Conservation (phyloP, 208 protist genomes). For the Naegleria lovaniensis region DNA sequence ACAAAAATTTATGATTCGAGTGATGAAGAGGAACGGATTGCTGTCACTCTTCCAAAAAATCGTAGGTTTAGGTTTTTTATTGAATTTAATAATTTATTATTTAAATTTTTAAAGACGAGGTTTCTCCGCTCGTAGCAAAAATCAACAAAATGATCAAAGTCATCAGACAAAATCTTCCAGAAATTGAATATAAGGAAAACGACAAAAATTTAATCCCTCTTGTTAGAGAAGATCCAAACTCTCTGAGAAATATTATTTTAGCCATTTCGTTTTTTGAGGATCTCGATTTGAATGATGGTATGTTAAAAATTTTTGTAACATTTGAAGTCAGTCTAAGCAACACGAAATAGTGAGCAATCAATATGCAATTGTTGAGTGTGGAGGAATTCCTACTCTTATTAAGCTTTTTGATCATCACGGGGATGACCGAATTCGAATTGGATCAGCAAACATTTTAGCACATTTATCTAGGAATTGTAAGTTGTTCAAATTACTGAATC, state of each 20-base stretch:
- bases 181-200: neutral
- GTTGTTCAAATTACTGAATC: neutral
- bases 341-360: constrained; percentile 19
- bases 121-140: neutral
- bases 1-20: neutral
- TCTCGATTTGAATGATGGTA: constrained; percentile 4
- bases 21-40: neutral
- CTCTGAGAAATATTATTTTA: neutral
- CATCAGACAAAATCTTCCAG: neutral
- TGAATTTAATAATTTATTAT: neutral
- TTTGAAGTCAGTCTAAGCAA: neutral
- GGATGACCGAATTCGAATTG: neutral
- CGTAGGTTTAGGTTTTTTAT: neutral
- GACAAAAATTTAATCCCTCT: neutral
- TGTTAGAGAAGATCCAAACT: neutral
- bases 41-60: neutral
- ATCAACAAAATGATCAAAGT: neutral
- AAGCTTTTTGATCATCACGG: neutral
- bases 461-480: neutral
- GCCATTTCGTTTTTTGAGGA: neutral
- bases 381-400: neutral
- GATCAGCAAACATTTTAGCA: neutral
- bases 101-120: neutral
- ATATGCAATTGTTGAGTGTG: constrained; percentile 15
- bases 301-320: no score